Percentiles rank a stretch among this genome's conserved stretches.
phyloP scores from a whole-genome alignment of 2,329 filamentous ascomycete genomes.

The Pseudogymnoascus sp. region DNA sequence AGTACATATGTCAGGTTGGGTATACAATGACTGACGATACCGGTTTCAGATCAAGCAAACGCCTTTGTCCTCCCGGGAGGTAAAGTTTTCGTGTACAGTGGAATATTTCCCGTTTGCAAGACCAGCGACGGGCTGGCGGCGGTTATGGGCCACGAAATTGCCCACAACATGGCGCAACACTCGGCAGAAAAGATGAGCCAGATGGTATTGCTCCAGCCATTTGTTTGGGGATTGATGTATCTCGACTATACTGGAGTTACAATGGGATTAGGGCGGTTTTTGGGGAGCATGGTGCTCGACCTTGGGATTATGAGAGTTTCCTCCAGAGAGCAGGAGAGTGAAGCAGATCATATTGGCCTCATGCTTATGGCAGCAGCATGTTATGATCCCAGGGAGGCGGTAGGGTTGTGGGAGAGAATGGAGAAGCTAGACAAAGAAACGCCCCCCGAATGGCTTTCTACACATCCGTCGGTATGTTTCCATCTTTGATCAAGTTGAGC shows the following conservation, averaged over 20 bases:
- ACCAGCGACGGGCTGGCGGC: constrained; percentile 64
- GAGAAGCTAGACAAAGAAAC: constrained; percentile 40
- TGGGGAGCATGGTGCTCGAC: constrained; percentile 36
- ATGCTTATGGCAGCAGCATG: constrained; percentile 79
- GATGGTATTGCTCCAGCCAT: constrained; percentile 30
- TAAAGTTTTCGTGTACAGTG: constrained; percentile 72
- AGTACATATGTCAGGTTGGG: constrained; percentile 17
- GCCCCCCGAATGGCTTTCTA: constrained; percentile 64
- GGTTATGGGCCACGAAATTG: constrained; percentile 72
- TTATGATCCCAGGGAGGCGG: constrained; percentile 61
- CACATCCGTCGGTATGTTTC: constrained; percentile 60
- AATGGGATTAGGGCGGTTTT: constrained; percentile 18
- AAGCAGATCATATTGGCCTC: constrained; percentile 73
- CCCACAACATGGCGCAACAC: constrained; percentile 65
- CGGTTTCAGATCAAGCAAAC: constrained; percentile 41
- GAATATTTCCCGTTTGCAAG: constrained; percentile 59
- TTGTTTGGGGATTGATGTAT: constrained; percentile 30
- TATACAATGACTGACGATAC: not conserved
- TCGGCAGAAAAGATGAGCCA: constrained; percentile 52
- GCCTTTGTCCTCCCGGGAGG: constrained; percentile 73
- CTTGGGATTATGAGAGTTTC: constrained; percentile 61
- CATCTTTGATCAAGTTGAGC: not conserved
- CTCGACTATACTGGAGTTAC: constrained; percentile 24
- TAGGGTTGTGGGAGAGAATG: constrained; percentile 62
- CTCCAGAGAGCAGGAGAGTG: constrained; percentile 62